phyloP scores from a whole-genome alignment of 176 grass and related monocot genomes.

The Musa itinerans region DNA sequence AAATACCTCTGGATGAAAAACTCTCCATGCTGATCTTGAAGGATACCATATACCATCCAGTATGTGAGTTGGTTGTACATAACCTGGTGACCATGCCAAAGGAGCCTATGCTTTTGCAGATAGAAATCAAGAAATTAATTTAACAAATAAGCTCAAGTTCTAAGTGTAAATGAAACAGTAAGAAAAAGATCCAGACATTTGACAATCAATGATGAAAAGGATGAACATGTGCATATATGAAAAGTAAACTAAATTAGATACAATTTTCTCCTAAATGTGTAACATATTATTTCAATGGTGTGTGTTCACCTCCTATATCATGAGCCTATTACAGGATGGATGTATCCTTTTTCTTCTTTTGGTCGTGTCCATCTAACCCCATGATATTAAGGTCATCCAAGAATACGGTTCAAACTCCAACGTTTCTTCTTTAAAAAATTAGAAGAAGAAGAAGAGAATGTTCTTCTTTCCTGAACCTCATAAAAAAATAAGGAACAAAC shows the following conservation, averaged over 20 bases:
- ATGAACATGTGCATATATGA: background rate
- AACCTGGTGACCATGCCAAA: conserved; percentile 98
- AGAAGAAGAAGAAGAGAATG: no score
- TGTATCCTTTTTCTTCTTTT: no score
- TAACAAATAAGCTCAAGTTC: conserved; percentile 22
- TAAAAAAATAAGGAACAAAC: background rate
- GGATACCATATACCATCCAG: conserved; percentile 97
- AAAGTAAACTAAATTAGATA: no score
- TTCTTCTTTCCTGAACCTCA: background rate
- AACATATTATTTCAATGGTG: no score
- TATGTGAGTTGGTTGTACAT: conserved; percentile 96
- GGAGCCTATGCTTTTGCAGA: conserved; percentile 52
- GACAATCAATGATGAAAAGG: background rate
- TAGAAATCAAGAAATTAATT: background rate
- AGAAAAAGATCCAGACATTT: background rate
- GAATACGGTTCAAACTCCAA: no score
- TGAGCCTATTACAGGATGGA: no score
- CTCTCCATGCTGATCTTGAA: conserved; percentile 91
- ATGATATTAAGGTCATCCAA: no score
- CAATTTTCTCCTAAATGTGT: no score
- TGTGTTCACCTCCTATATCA: no score
- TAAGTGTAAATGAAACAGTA: background rate
- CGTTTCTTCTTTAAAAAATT: no score
- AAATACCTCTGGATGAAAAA: conserved; percentile 92
- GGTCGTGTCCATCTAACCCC: no score